These are phyloP conservation scores for Yamadazyma sp. DNA, from an alignment of 805 yeast species.

Conservation along the genomic window DNA sequence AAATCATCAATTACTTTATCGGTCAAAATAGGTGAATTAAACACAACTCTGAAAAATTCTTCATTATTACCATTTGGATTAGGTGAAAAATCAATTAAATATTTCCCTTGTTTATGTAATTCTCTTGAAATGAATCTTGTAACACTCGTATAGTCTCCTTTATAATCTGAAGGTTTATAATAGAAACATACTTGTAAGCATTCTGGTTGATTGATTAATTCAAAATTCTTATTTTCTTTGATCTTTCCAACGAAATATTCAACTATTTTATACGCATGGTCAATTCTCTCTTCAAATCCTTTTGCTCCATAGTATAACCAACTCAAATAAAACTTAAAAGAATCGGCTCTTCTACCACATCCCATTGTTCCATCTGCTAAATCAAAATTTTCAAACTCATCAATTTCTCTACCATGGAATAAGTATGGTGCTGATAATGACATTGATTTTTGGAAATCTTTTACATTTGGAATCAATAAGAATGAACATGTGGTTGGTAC, in stretches of 20 bases:
- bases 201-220: conserved; percentile 57
- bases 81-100: conserved; percentile 77
- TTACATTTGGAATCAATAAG: conserved; percentile 65
- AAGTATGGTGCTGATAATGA: conserved; percentile 77
- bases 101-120: conserved; percentile 61
- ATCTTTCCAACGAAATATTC: conserved; percentile 56
- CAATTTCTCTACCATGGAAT: conserved; percentile 57
- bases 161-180: conserved; percentile 46
- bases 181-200: conserved; percentile 84
- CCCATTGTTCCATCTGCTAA: conserved; percentile 91
- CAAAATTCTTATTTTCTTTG: conserved; percentile 41
- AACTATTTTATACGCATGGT: conserved; percentile 68
- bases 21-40: conserved; percentile 62
- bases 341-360: conserved; percentile 83
- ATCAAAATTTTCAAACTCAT: conserved; percentile 59
- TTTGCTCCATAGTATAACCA: conserved; percentile 76
- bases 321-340: conserved; percentile 71
- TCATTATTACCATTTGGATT: conserved; percentile 46
- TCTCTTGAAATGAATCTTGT: conserved; percentile 63
- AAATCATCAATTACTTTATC: conserved; percentile 34
- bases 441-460: conserved; percentile 65
- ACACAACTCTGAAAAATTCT: conserved; percentile 82
- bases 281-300: conserved; percentile 65
- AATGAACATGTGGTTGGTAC: conserved; percentile 78
- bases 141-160: conserved; percentile 42